Conservation (phyloP, 2,329 filamentous ascomycete species). For the Harringtonia aguacate region DNA sequence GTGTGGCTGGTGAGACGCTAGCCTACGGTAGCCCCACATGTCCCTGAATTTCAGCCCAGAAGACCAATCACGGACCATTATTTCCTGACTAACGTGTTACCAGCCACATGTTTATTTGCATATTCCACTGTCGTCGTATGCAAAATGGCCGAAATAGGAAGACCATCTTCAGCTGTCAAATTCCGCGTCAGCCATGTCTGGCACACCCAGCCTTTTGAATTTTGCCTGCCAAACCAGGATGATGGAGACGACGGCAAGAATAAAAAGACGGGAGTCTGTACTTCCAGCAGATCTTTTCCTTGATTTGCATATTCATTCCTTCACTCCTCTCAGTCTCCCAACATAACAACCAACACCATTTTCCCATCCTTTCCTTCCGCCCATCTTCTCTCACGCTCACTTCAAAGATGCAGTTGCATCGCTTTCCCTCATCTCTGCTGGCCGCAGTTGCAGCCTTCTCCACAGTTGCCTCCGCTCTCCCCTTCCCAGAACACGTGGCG, state of each 20-base stretch:
- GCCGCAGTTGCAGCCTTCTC: slow-evolving; percentile 8
- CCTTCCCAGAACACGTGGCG: slow-evolving; percentile 15
- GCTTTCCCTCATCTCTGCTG: slow-evolving; percentile 6
- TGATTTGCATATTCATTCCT: no score
- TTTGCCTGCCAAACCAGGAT: not conserved
- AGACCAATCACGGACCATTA: no score
- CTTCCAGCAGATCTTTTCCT: not conserved
- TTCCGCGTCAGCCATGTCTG: no score
- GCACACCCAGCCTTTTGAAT: slow-evolving; percentile 4
- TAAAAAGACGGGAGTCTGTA: not conserved
- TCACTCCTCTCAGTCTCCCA: no score
- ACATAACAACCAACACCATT: not conserved
- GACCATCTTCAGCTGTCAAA: not conserved
- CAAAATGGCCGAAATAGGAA: no score
- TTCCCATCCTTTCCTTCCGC: not conserved
- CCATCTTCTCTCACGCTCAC: not conserved
- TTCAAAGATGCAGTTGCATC: slow-evolving; percentile 12
- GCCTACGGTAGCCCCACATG: not conserved
- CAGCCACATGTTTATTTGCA: slow-evolving; percentile 3
- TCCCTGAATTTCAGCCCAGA: slow-evolving; percentile 5
- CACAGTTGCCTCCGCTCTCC: slow-evolving; percentile 7
- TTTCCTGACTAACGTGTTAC: not conserved
- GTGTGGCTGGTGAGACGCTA: not conserved
- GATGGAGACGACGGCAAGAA: not conserved
- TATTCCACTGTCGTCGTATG: not conserved